phyloP scores from a whole-genome alignment of 495 filamentous ascomycete genomes.

The Hyaloscypha variabilis region DNA sequence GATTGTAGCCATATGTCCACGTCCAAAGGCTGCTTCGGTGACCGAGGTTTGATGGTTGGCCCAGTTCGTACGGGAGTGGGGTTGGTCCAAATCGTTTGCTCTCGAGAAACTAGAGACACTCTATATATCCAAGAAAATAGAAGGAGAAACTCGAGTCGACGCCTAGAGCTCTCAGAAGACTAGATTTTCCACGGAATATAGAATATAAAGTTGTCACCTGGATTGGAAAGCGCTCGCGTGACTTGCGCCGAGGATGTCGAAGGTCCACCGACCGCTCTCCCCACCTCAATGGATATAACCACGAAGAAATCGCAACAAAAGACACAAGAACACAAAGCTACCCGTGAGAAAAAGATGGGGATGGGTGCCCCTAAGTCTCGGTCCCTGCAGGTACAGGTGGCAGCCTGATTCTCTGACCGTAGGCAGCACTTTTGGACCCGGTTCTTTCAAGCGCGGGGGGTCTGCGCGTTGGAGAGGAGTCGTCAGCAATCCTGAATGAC shows the following conservation, averaged over 20 bases:
- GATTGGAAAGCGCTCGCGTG: background rate
- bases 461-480: background rate
- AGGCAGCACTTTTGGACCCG: slow-evolving; percentile 25
- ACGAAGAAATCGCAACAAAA: slow-evolving; percentile 1
- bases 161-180: background rate
- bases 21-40: background rate
- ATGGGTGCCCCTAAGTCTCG: background rate
- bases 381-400: slow-evolving; percentile 25
- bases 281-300: slow-evolving; percentile 12
- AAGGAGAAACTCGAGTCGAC: background rate
- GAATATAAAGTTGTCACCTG: background rate
- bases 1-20: slow-evolving; percentile 21
- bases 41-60: background rate
- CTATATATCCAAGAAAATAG: background rate
- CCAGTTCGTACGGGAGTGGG: background rate
- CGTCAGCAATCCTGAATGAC: background rate
- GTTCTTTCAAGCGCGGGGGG: background rate
- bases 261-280: background rate
- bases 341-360: slow-evolving; percentile 13
- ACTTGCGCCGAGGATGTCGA: slow-evolving; percentile 5
- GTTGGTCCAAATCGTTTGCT: background rate
- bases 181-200: background rate
- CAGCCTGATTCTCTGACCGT: slow-evolving; percentile 21
- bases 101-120: background rate
- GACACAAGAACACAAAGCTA: slow-evolving; percentile 15